Percentiles rank a stretch among this genome's conserved stretches.
phyloP scores from a whole-genome alignment of 108 stramenopile genomes.

The Mediolabrus comicus region DNA sequence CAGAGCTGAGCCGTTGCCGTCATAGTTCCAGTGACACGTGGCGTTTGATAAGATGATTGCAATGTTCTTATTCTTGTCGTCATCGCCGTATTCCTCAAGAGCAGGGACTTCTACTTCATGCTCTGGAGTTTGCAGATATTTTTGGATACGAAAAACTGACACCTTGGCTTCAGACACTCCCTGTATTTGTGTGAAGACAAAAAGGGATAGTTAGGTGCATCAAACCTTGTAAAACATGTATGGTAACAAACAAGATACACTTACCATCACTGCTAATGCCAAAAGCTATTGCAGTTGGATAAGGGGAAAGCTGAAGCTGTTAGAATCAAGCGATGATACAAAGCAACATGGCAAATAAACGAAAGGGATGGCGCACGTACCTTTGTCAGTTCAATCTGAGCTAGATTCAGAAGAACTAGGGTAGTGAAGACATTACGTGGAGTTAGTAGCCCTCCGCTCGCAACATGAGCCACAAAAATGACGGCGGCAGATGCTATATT shows the following conservation, averaged over 20 bases:
- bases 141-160: slow-evolving; percentile 47
- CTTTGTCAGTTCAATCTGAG: neutral
- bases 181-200: neutral
- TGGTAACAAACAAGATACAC: neutral
- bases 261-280: neutral
- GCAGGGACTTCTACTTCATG: neutral
- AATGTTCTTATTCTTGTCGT: neutral
- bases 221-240: neutral
- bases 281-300: too few relatives aligned
- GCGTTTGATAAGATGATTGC: neutral
- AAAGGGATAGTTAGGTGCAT: neutral
- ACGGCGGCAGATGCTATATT: slow-evolving; percentile 50
- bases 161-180: slow-evolving; percentile 3
- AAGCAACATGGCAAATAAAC: slow-evolving; percentile 19
- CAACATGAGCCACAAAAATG: slow-evolving; percentile 47
- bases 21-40: slow-evolving; percentile 14
- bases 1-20: neutral
- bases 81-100: neutral
- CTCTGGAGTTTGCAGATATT: slow-evolving; percentile 56
- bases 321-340: too few relatives aligned
- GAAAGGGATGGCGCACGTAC: slow-evolving; percentile 23
- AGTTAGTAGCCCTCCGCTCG: slow-evolving; percentile 47
- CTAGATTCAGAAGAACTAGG: slow-evolving; percentile 15
- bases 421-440: slow-evolving; percentile 56
- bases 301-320: too few relatives aligned